Conservation (phyloP, 495 filamentous ascomycete species). For the Tuber brumale region DNA sequence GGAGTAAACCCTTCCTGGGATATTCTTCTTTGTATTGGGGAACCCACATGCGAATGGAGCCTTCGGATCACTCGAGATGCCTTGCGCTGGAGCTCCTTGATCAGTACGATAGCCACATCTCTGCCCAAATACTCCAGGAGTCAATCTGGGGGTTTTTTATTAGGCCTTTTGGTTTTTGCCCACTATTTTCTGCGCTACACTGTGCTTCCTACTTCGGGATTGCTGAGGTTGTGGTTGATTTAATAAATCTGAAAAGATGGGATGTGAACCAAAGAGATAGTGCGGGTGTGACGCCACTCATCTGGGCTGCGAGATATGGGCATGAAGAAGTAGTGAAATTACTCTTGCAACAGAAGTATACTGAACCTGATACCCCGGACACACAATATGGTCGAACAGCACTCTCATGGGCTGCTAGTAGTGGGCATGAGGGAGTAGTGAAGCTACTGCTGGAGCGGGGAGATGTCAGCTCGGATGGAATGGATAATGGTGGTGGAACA, state of each 20-base stretch:
- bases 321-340: neutral
- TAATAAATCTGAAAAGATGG: neutral
- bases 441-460: too few species aligned
- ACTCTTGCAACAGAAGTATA: neutral
- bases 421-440: neutral
- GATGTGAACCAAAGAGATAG: neutral
- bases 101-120: neutral
- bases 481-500: too few species aligned
- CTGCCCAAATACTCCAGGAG: neutral
- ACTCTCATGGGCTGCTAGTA: neutral
- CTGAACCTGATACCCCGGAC: neutral
- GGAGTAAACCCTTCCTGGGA: too few species aligned
- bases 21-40: too few species aligned
- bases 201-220: neutral
- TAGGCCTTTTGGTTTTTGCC: too few species aligned
- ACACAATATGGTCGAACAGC: neutral
- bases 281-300: neutral
- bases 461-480: too few species aligned
- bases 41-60: neutral
- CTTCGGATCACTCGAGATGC: neutral
- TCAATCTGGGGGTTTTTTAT: too few species aligned
- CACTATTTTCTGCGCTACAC: neutral
- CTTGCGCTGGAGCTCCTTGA: neutral
- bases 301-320: neutral
- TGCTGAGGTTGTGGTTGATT: neutral